phyloP scores from a whole-genome alignment of 306 rosid species.

The barrel medic (Medicago truncatula) region DNA sequence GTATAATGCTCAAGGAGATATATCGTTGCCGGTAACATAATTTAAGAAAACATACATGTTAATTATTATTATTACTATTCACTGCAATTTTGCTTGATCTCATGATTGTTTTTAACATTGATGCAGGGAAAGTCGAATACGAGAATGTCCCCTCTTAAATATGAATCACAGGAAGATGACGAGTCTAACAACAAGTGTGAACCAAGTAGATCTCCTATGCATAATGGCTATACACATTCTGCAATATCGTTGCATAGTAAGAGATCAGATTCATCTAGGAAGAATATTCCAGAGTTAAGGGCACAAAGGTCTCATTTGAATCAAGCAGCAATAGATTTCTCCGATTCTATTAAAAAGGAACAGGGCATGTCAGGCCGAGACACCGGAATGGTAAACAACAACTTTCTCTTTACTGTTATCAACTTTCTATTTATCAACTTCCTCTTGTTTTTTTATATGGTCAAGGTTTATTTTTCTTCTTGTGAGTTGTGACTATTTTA shows the following conservation, averaged over 20 bases:
- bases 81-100: conserved; percentile 23
- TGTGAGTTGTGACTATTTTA: no score
- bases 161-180: conserved; percentile 48
- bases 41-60: conserved; percentile 3
- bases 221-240: conserved; percentile 51
- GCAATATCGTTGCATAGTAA: conserved; percentile 51
- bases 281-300: conserved; percentile 44
- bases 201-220: conserved; percentile 40
- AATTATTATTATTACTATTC: neutral
- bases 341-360: conserved; percentile 50
- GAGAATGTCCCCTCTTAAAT: conserved; percentile 45
- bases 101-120: conserved; percentile 29
- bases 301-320: conserved; percentile 58
- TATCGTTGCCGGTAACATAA: conserved; percentile 57
- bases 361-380: conserved; percentile 44
- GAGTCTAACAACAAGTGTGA: conserved; percentile 51
- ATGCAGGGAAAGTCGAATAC: conserved; percentile 61
- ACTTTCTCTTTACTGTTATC: neutral
- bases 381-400: conserved; percentile 53
- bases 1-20: conserved; percentile 50
- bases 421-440: neutral
- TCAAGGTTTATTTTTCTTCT: no score
- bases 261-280: conserved; percentile 43
- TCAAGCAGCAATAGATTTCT: conserved; percentile 47
- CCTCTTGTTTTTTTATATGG: neutral